Evolutionary conservation across 805 yeast genomes (phyloP).

Genomic region (Blastobotrys parvus): DNA sequence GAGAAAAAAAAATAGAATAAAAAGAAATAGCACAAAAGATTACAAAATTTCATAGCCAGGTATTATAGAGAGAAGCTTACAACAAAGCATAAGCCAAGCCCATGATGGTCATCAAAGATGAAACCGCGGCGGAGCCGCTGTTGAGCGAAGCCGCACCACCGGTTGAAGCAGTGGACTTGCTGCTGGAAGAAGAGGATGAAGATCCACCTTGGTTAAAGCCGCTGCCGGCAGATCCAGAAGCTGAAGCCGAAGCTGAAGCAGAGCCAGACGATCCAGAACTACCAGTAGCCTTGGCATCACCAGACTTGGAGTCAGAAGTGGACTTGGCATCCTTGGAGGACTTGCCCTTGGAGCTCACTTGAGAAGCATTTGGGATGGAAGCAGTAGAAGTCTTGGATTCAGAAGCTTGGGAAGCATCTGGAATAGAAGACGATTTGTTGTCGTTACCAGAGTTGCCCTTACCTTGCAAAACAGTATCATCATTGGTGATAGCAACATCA

Average conservation of each 20-base stretch:
- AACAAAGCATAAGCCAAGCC: background rate
- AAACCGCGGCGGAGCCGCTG: background rate
- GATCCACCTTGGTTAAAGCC: constrained; percentile 6
- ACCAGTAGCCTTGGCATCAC: constrained; percentile 7
- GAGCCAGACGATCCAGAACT: constrained; percentile 7
- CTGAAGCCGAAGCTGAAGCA: constrained; percentile 7
- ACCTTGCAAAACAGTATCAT: constrained; percentile 47
- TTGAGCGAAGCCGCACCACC: background rate
- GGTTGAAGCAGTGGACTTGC: background rate
- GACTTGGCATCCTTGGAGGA: constrained; percentile 5
- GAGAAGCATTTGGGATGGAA: constrained; percentile 14
- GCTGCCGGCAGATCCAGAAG: constrained; percentile 11
- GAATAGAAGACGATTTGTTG: constrained; percentile 1
- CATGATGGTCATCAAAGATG: background rate
- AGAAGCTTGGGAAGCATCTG: constrained; percentile 10
- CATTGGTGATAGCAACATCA: constrained; percentile 53
- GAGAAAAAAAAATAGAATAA: background rate
- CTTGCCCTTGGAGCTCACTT: constrained; percentile 7
- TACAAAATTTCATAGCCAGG: constrained; percentile 1
- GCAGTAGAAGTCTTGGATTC: constrained; percentile 15
- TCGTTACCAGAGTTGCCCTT: constrained; percentile 16
- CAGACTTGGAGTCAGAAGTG: constrained; percentile 8
- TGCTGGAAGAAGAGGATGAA: constrained; percentile 3
- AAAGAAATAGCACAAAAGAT: background rate
- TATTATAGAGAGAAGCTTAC: too few species aligned